Evolutionary conservation across 345 rosid species (phyloP).

Genomic region (Boechera stricta): DNA sequence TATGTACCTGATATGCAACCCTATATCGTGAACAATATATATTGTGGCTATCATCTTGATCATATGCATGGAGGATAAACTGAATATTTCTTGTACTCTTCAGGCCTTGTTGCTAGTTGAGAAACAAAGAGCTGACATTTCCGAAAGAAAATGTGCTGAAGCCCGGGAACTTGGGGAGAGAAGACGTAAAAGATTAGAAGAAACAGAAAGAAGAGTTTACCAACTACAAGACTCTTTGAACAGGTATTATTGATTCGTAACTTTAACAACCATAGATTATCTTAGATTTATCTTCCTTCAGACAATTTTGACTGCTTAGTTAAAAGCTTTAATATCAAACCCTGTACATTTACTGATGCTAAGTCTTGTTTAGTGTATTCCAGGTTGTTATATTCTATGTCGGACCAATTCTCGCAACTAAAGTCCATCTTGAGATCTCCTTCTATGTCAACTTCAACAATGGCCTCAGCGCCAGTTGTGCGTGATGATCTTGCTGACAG

Average conservation of each 20-base stretch:
- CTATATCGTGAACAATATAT: background rate
- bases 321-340: background rate
- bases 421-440: conserved; percentile 64
- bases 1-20: background rate
- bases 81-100: background rate
- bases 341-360: conserved; percentile 54
- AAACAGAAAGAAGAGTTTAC: conserved; percentile 73
- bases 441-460: conserved; percentile 52
- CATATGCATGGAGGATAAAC: conserved; percentile 14
- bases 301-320: conserved; percentile 2
- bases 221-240: conserved; percentile 81
- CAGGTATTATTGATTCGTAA: conserved; percentile 61
- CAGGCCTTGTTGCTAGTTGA: conserved; percentile 66
- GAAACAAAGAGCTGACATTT: conserved; percentile 78
- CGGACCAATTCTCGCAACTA: conserved; percentile 86
- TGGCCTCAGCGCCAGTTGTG: conserved; percentile 50
- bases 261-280: conserved; percentile 12
- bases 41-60: background rate
- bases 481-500: conserved; percentile 55
- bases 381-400: conserved; percentile 87
- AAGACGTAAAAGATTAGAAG: conserved; percentile 70
- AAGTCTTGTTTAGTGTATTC: conserved; percentile 71
- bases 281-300: conserved; percentile 12
- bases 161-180: conserved; percentile 68
- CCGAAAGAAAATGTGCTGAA: conserved; percentile 67